phyloP scores from a whole-genome alignment of 805 yeast genomes.

The Clavispora phyllophila region DNA sequence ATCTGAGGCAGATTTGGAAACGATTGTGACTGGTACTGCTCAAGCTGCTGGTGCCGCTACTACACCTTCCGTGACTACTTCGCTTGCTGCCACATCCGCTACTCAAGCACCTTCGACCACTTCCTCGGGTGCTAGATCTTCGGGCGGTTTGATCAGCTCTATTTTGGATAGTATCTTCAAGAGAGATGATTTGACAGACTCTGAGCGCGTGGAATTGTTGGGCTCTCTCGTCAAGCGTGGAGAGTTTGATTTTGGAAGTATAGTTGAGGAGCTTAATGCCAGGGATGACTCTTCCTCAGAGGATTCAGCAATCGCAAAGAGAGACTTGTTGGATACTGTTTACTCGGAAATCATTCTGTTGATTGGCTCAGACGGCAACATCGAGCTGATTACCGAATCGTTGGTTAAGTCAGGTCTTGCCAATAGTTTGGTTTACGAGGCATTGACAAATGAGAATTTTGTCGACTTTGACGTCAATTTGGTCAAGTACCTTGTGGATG shows the following conservation, averaged over 20 bases:
- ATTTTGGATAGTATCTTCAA: constrained; percentile 4
- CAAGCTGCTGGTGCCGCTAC: neutral
- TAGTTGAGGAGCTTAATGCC: neutral
- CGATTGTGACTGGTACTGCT: neutral
- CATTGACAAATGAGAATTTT: constrained; percentile 14
- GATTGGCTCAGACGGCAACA: constrained; percentile 14
- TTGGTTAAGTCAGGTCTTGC: constrained; percentile 21
- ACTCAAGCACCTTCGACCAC: neutral
- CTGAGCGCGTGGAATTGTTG: constrained; percentile 5
- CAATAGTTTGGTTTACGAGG: constrained; percentile 13
- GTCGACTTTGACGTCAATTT: constrained; percentile 16
- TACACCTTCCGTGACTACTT: neutral
- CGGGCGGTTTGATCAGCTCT: neutral
- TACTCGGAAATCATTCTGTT: constrained; percentile 13
- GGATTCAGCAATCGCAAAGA: constrained; percentile 4
- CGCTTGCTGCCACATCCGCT: constrained; percentile 1
- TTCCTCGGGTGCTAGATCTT: constrained; percentile 2
- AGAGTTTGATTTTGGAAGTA: neutral
- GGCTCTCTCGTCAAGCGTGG: constrained; percentile 3
- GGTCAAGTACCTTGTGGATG: constrained; percentile 11
- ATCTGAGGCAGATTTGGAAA: neutral
- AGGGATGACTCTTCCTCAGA: neutral
- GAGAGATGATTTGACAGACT: constrained; percentile 9
- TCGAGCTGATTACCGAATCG: constrained; percentile 17
- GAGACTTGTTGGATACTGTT: constrained; percentile 7